phyloP scores from a whole-genome alignment of 1,284 basidiomycete species.

The Austroboletus niveus region DNA sequence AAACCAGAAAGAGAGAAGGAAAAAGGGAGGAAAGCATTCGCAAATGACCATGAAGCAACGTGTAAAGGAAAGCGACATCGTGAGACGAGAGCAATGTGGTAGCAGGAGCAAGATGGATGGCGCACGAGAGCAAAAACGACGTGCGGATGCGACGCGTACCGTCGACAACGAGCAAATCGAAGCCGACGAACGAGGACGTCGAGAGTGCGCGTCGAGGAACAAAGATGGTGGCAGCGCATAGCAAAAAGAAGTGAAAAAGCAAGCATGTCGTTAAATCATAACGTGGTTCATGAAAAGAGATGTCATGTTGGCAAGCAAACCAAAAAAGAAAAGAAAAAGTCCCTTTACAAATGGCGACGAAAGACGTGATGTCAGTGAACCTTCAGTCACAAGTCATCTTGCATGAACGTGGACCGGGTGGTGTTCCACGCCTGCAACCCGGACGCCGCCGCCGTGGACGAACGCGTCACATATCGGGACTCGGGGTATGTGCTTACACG shows the following conservation, averaged over 20 bases:
- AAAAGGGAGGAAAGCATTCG: not conserved
- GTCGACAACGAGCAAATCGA: not conserved
- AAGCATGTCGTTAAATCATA: not conserved
- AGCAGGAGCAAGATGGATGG: too few relatives aligned
- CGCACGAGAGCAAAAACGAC: too few relatives aligned
- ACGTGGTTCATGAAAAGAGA: not conserved
- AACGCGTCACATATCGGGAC: not conserved
- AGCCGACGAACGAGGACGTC: not conserved
- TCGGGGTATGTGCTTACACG: constrained; percentile 2
- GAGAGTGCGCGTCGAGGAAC: not conserved
- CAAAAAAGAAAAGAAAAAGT: not conserved
- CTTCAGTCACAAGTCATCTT: constrained; percentile 9
- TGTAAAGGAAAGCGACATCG: not conserved
- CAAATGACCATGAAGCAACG: not conserved
- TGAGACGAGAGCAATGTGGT: not conserved
- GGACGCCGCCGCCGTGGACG: constrained; percentile 10
- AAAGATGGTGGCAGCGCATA: not conserved
- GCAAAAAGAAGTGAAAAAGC: not conserved
- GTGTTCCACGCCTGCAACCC: constrained; percentile 22
- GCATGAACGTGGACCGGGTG: constrained; percentile 5
- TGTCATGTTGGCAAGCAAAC: not conserved
- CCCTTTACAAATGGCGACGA: not conserved
- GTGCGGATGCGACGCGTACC: too few relatives aligned
- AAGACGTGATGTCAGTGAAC: not conserved
- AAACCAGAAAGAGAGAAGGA: not conserved